Evolutionary conservation across 2,329 filamentous ascomycete species (phyloP), one percentile per base, ranked within the genome.

Genomic region (Ceratocystis ficicola): DNA sequence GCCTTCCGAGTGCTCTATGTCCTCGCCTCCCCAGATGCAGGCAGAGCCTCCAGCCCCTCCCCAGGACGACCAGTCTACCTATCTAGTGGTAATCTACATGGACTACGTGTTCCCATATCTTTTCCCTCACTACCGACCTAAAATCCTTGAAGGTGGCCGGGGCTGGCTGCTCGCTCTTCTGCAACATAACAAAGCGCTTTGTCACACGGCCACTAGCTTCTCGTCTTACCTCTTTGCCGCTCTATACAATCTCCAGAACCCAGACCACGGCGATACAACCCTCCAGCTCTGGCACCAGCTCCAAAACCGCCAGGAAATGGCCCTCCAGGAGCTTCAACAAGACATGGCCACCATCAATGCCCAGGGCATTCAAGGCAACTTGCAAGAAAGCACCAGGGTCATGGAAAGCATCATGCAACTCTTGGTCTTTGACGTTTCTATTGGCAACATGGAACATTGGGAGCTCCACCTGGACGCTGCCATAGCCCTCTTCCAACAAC

Each of bases 51-150:
- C 46, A 28, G n/a, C 22, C 12, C 41, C 57, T 1, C 48, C 63
- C 25, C 52, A 44, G n/a, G 63, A 67, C 48, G 66, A 67, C 41
- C 66, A 67, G 25, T 62, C 66, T 64, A 70, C 77, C 0, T 74
- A 77, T 70, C 77, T 80, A 55, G 73, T 81, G 66, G 83, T 83
- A 78, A 77, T 83, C 66, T 86, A 85, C 70, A 76, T 86, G 59
- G 84, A 87, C 71, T 80, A 83, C 68, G 77, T 86, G 22, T 80
- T 86, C 68, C 83, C 84, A 1, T 82, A 85, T 69, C 73, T 86
- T 0, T 86, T 83, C 70, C 85, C 85, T 1, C 83, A 85, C 71
- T 86, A 86, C 72, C 78, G 78, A 2, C 84, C 84, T 0, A 76
- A 77, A 1, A 71, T 84, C 5, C 75, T 82, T 2, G 76, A 81